Evolutionary conservation across 306 rosid genomes (phyloP).

Genomic region (Hylodesmum podocarpum): DNA sequence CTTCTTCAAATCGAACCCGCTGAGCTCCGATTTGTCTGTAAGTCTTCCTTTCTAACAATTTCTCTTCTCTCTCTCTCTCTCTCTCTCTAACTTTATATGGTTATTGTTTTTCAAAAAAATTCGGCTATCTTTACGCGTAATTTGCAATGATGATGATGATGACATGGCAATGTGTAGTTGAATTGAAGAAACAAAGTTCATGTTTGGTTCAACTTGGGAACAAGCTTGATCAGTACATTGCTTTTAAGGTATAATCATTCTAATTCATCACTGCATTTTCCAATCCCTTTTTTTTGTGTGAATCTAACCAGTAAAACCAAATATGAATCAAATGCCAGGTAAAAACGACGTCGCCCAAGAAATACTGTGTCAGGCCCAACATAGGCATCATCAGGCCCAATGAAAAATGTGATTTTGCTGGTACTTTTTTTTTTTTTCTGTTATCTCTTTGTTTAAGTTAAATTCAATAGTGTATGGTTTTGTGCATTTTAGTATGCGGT

Average conservation of each 20-base stretch:
- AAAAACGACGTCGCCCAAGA: constrained; percentile 91
- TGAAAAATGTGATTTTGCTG: constrained; percentile 70
- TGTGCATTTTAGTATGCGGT: not conserved
- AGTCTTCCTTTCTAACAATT: constrained; percentile 9
- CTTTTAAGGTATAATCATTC: constrained; percentile 75
- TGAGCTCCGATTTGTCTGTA: constrained; percentile 79
- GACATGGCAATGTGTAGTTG: constrained; percentile 49
- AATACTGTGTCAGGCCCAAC: constrained; percentile 91
- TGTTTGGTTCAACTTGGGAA: constrained; percentile 67
- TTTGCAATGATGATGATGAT: not conserved
- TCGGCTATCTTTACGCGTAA: not conserved
- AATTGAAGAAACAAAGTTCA: constrained; percentile 81
- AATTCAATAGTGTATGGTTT: not conserved
- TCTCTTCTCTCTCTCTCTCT: not conserved
- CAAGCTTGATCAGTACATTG: constrained; percentile 63
- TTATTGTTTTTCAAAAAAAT: not conserved
- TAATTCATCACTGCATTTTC: not conserved
- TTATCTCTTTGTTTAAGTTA: not conserved
- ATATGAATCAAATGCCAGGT: constrained; percentile 45
- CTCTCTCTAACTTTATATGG: too few species aligned
- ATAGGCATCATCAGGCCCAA: constrained; percentile 75
- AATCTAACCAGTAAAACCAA: not conserved
- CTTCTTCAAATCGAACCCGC: constrained; percentile 72
- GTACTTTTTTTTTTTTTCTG: constrained; percentile 39
- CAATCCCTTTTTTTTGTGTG: not conserved